These are phyloP conservation scores for Corymbia maculata DNA, from an alignment of 345 rosid genomes.

Conservation along the genomic window DNA sequence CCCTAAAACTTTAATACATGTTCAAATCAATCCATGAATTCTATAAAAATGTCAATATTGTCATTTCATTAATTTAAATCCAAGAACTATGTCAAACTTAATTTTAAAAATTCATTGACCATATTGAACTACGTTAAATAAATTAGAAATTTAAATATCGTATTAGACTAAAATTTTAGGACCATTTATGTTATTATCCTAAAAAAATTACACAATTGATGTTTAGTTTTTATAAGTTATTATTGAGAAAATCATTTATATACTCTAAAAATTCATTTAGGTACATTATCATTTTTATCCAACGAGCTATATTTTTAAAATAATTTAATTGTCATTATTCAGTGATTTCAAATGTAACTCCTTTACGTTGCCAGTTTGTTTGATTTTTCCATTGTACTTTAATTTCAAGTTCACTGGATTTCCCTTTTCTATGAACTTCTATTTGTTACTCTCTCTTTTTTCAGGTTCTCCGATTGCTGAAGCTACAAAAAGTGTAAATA, in stretches of 20 bases:
- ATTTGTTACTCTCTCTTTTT: not conserved
- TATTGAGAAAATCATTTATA: not conserved
- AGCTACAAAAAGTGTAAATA: not conserved
- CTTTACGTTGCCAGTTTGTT: not conserved
- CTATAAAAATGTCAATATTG: rapidly evolving
- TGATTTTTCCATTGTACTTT: not conserved
- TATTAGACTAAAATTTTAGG: rapidly evolving
- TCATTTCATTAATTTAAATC: not conserved
- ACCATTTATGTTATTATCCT: not conserved
- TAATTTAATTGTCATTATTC: no score
- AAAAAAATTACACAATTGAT: not conserved
- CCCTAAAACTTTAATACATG: rapidly evolving
- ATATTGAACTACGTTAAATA: rapidly evolving
- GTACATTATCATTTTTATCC: not conserved
- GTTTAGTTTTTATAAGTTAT: not conserved
- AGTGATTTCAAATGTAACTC: not conserved
- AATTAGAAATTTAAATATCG: not conserved
- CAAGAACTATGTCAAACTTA: rapidly evolving
- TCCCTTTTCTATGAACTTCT: no score
- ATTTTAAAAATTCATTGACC: rapidly evolving
- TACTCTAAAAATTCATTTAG: not conserved
- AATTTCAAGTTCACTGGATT: not conserved
- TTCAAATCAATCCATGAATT: not conserved
- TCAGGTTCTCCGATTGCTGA: not conserved
- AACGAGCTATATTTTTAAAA: not conserved